Evolutionary conservation across 2,329 filamentous ascomycete species (phyloP), one percentile per base, ranked within the genome.

Genomic region (Pseudogymnoascus sp.): DNA sequence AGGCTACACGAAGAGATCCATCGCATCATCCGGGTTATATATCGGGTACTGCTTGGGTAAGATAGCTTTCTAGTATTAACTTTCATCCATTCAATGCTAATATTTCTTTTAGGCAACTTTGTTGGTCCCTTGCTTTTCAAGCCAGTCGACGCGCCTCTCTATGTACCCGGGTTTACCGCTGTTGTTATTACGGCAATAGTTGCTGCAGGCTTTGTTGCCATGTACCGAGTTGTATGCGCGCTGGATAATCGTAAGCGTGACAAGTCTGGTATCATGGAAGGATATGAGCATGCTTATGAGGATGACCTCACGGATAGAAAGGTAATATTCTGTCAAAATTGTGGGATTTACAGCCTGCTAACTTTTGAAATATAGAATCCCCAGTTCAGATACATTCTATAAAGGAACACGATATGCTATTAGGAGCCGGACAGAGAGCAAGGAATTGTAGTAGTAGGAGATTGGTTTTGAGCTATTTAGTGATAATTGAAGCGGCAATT

Each of bases 41-140:
- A 78, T 76, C 29, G 77, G 77, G 17, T 82, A 81, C 66, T 80
- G 78, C 0, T 68, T 82, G 5, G 80, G 79, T 17, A 83, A 81
- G 68, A 80, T 83, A 63, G 81, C 83, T 65, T 80, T 80, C 0
- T 80, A 79, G n/a, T 59, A 15, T 6, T 41, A 27, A 12, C 6
- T 41, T 55, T 55, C 21, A 25, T 27, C 5, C 5, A 8, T 36
- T 9, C 10, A 9, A 9, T 31, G n/a, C 13, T 42, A 25, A 51
- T 15, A 8, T 12, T 55, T 51, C 33, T 25, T 3, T 17, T 42
- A 42, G 48, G 59, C 29, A 59, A 59, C 13, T 31, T 33, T 62
- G 29, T 78, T n/a, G 77, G 77, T 0, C 77, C 78, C 0, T 68
- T 79, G 1, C 69, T 75, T 12, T 78, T 78, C 65, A 71, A 74